phyloP scores from a whole-genome alignment of 495 filamentous ascomycete genomes.

The Lepraria neglecta region DNA sequence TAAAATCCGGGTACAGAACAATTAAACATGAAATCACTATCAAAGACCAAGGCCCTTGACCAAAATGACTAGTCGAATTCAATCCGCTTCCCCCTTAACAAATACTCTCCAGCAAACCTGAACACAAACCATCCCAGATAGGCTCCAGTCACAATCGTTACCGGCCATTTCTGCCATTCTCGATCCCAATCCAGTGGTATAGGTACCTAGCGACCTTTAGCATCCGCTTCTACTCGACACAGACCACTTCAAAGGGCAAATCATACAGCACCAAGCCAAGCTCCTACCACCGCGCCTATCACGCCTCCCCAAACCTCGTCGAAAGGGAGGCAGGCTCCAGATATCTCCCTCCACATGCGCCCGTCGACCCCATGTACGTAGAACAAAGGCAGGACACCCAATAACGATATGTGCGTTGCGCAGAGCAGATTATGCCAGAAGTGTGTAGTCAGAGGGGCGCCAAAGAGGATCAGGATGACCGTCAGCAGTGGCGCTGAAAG shows the following conservation, averaged over 20 bases:
- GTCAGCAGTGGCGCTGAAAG: constrained; percentile 59
- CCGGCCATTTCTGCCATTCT: constrained; percentile 96
- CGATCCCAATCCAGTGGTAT: constrained; percentile 94
- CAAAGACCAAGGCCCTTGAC: too few species aligned
- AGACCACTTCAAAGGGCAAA: constrained; percentile 30
- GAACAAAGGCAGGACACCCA: constrained; percentile 67
- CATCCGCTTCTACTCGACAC: neutral
- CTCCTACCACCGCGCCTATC: constrained; percentile 46
- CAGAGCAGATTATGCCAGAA: constrained; percentile 68
- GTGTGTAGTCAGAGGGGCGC: constrained; percentile 83
- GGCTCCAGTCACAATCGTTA: constrained; percentile 72
- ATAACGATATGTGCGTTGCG: constrained; percentile 71
- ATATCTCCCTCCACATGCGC: constrained; percentile 65
- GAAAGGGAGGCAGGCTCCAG: constrained; percentile 40
- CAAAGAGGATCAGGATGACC: constrained; percentile 71
- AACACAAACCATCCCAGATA: constrained; percentile 63
- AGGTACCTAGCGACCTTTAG: constrained; percentile 55
- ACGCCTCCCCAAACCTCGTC: constrained; percentile 40
- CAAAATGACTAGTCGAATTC: constrained; percentile 39
- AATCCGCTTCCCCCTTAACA: constrained; percentile 58
- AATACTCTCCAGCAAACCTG: constrained; percentile 51
- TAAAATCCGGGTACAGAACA: too few species aligned
- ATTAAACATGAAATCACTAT: too few species aligned
- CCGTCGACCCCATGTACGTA: constrained; percentile 79
- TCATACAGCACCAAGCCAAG: constrained; percentile 53